These are phyloP conservation scores for Arthrobotrys entomopaga DNA, from an alignment of 2,329 filamentous ascomycete genomes.

Conservation along the genomic window DNA sequence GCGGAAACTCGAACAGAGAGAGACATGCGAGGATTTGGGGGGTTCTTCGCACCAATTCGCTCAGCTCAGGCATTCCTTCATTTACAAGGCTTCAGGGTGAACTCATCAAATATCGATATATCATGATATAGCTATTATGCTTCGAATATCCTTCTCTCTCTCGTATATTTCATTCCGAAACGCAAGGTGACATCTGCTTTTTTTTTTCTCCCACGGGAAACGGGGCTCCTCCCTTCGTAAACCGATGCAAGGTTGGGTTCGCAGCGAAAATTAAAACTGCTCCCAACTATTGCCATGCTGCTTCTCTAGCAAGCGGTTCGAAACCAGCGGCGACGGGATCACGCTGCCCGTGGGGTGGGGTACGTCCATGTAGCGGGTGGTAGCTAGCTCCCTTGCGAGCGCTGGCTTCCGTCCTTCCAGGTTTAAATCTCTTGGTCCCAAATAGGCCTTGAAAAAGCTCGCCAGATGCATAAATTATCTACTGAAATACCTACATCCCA, in stretches of 20 bases:
- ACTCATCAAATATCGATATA: constrained; percentile 23
- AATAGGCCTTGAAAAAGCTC: constrained; percentile 4
- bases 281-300: too few relatives aligned
- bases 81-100: constrained; percentile 20
- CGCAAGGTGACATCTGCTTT: constrained; percentile 10
- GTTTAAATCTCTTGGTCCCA: constrained; percentile 39
- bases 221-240: constrained; percentile 14
- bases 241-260: constrained; percentile 51
- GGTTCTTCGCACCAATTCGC: constrained; percentile 28
- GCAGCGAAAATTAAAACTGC: constrained; percentile 31
- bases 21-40: constrained; percentile 27
- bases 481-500: neutral
- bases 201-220: neutral
- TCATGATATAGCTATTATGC: constrained; percentile 9
- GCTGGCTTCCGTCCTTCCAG: constrained; percentile 46
- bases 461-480: neutral
- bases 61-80: constrained; percentile 3
- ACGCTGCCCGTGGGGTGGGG: constrained; percentile 54
- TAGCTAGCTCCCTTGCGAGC: constrained; percentile 42
- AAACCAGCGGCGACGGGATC: constrained; percentile 48
- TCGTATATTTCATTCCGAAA: constrained; percentile 9
- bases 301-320: constrained; percentile 5
- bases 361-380: constrained; percentile 53
- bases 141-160: constrained; percentile 1
- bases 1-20: constrained; percentile 41